A percentile compares a stretch with the other conserved stretches of the same genome.
Evolutionary conservation across 2,329 filamentous ascomycete genomes (phyloP).

Genomic region (Xenoacremonium recifei): DNA sequence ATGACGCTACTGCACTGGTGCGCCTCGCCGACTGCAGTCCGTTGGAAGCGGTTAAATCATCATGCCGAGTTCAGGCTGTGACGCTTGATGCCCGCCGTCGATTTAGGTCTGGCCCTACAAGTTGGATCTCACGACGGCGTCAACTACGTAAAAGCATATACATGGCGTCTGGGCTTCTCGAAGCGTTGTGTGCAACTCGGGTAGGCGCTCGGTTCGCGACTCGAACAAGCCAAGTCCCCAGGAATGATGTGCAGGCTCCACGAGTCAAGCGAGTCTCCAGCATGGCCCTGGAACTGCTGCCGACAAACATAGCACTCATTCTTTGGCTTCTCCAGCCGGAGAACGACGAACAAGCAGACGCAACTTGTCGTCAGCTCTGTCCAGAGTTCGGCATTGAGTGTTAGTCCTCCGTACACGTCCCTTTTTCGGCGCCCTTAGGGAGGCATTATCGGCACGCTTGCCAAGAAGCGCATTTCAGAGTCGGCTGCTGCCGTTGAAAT

Average conservation of each 20-base stretch:
- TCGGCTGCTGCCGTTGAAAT: conserved; percentile 3
- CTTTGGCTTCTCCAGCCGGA: too few relatives aligned
- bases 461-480: conserved; percentile 13
- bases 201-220: conserved; percentile 23
- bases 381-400: not conserved
- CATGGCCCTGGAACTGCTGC: conserved; percentile 11
- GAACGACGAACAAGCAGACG: too few relatives aligned
- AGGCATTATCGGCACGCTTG: conserved; percentile 3
- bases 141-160: conserved; percentile 16
- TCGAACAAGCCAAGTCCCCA: conserved; percentile 20
- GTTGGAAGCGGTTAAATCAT: conserved; percentile 10
- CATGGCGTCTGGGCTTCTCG: conserved; percentile 3
- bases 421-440: not conserved
- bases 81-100: conserved; percentile 18
- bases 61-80: conserved; percentile 11
- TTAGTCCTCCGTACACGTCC: not conserved
- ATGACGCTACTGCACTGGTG: conserved; percentile 3
- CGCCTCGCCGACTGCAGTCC: conserved; percentile 5
- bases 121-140: conserved; percentile 11
- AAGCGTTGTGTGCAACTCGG: conserved; percentile 16
- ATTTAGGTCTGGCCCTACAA: conserved; percentile 14
- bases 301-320: not conserved
- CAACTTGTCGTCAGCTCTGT: too few relatives aligned
- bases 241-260: conserved; percentile 35
- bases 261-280: conserved; percentile 32